phyloP scores from a whole-genome alignment of 1,284 basidiomycete species.

The Marasmius fiardii region DNA sequence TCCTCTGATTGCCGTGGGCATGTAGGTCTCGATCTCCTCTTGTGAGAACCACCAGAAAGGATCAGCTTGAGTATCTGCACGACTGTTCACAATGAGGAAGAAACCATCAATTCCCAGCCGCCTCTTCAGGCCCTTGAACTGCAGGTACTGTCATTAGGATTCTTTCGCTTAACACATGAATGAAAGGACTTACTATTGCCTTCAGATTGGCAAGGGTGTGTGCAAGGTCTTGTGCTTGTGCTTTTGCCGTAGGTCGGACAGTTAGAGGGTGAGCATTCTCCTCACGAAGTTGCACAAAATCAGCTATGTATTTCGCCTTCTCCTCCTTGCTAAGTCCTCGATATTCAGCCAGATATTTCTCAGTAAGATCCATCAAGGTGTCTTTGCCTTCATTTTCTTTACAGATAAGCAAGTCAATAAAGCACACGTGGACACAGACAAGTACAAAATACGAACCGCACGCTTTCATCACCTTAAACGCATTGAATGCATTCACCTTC shows the following conservation, averaged over 20 bases:
- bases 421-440: too few species aligned
- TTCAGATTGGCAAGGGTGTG: neutral
- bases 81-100: neutral
- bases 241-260: neutral
- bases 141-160: neutral
- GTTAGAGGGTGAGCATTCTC: neutral
- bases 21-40: neutral
- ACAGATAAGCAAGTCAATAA: neutral
- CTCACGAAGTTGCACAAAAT: neutral
- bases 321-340: neutral
- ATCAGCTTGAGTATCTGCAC: neutral
- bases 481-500: neutral
- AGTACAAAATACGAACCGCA: neutral
- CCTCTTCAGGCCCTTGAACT: neutral
- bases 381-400: neutral
- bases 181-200: neutral
- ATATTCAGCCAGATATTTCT: neutral
- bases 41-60: neutral
- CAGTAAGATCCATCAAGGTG: neutral
- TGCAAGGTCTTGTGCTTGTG: neutral
- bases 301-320: neutral
- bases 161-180: neutral
- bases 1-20: neutral
- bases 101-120: neutral
- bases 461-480: neutral